phyloP scores from a whole-genome alignment of 2,329 filamentous ascomycete species.

The Ceratocystis albifundus region DNA sequence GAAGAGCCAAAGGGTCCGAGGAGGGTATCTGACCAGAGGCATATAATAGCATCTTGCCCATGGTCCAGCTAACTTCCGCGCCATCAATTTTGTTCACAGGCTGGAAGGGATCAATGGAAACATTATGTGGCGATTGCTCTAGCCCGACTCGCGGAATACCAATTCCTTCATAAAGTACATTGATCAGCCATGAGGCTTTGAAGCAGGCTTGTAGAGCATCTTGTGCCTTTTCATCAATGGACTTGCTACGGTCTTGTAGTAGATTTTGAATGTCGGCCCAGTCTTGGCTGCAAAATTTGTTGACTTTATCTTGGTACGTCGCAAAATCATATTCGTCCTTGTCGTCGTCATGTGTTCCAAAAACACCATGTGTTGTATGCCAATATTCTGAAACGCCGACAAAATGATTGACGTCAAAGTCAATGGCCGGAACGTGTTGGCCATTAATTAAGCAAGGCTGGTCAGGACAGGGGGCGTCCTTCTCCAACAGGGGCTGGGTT shows the following conservation, averaged over 20 bases:
- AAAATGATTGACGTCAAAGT: constrained; percentile 96
- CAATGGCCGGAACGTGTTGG: constrained; percentile 84
- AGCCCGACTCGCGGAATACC: constrained; percentile 78
- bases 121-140: constrained; percentile 54
- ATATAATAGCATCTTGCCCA: constrained; percentile 93
- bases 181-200: constrained; percentile 97
- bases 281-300: constrained; percentile 70
- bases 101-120: constrained; percentile 70
- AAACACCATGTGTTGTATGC: constrained; percentile 95
- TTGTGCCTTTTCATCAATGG: constrained; percentile 63
- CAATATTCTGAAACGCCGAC: constrained; percentile 97
- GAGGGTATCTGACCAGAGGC: constrained; percentile 78
- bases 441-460: constrained; percentile 82
- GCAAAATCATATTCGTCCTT: constrained; percentile 53
- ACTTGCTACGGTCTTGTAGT: constrained; percentile 55
- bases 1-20: constrained; percentile 40
- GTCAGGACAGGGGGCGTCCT: constrained; percentile 73
- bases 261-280: constrained; percentile 66
- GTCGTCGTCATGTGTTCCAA: constrained; percentile 46
- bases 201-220: constrained; percentile 85
- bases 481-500: constrained; percentile 78
- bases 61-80: constrained; percentile 90
- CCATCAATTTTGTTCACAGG: constrained; percentile 85
- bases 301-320: constrained; percentile 75
- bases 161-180: constrained; percentile 89